Base-by-base conservation (phyloP, 441 rosid genomes). In the Gossypium aridum region DNA sequence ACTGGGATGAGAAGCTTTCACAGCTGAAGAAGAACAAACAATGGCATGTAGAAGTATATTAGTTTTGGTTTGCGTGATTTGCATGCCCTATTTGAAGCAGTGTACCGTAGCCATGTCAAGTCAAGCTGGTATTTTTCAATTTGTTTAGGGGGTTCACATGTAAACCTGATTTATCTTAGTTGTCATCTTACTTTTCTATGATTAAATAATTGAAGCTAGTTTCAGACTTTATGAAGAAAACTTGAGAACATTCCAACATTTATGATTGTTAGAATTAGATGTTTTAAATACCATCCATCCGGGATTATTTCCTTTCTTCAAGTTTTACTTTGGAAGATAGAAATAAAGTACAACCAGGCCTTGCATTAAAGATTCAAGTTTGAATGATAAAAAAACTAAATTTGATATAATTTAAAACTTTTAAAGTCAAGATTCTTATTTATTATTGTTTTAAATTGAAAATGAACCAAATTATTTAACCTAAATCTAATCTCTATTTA, bases 1-100 rank as follows among this genome's bases (percentile, higher is more conserved):
- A 78, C 84, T 93, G 99, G 98, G 95, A 93, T n/a, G 84, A 87
- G 92, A 96, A 91, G 87, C 99, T 93, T 63, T 81, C 92, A n/a
- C 95, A 87, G 75, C 97, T 96, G 25, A 96, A 94, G 83, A 96
- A 91, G 95, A 96, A 90, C 79, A 96, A 92, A 79, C 99, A 93
- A 73, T 96, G 99, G 99, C 99, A 96, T 76, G 97, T 96, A 2
- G 98, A 96, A 81, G 99, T 96, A 16, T 96, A 96, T 79, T 96
- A 82, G 82, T 51, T 54, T 74, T 64, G 49, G n/a, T 1, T 14
- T 56, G 62, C 62, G 4, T 31, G 34, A 23, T 12, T 14, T 4
- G 39, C 39, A 23, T 59, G 7, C 63, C 16, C 7, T 23, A 16
- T 59, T 12, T 17, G 34, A 67, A 2, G 55, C 71, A 47, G 53